A percentile compares a stretch with the other conserved stretches of the same genome.
These are phyloP conservation scores for Schizosaccharomyces osmophilus DNA, from an alignment of 805 yeast species.

Conservation along the genomic window DNA sequence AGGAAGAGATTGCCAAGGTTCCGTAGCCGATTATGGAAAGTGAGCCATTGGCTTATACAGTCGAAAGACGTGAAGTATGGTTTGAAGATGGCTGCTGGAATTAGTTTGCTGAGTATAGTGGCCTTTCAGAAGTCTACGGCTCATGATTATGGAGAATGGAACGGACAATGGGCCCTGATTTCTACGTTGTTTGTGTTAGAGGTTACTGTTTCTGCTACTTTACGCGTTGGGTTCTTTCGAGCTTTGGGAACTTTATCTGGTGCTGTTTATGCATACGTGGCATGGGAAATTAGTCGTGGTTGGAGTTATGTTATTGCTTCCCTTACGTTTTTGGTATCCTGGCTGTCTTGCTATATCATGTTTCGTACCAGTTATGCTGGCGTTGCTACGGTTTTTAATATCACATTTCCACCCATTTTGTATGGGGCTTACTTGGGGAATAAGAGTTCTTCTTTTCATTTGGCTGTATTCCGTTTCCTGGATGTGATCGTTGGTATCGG, in stretches of 20 bases:
- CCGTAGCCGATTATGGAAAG: not conserved
- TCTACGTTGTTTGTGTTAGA: not conserved
- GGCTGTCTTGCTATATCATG: not conserved
- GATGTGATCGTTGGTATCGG: not conserved
- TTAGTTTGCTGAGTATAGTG: not conserved
- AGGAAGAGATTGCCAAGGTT: not conserved
- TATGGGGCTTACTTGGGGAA: not conserved
- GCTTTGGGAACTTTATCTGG: not conserved
- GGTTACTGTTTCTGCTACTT: not conserved
- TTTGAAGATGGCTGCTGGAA: slow-evolving; percentile 1
- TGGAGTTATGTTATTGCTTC: not conserved
- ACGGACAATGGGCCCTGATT: not conserved
- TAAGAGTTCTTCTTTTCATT: not conserved
- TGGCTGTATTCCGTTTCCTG: not conserved
- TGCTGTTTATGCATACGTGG: slow-evolving; percentile 1
- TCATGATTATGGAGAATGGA: not conserved
- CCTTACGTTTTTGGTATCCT: not conserved
- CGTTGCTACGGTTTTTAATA: not conserved
- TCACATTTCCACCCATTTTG: not conserved
- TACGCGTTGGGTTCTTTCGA: not conserved
- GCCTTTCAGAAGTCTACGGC: not conserved
- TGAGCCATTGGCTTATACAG: not conserved
- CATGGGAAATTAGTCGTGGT: slow-evolving; percentile 1
- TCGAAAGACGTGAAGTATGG: not conserved
- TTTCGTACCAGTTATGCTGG: not conserved